Base-by-base conservation (phyloP, 495 filamentous ascomycete species). In the Penicillium tannophilum region DNA sequence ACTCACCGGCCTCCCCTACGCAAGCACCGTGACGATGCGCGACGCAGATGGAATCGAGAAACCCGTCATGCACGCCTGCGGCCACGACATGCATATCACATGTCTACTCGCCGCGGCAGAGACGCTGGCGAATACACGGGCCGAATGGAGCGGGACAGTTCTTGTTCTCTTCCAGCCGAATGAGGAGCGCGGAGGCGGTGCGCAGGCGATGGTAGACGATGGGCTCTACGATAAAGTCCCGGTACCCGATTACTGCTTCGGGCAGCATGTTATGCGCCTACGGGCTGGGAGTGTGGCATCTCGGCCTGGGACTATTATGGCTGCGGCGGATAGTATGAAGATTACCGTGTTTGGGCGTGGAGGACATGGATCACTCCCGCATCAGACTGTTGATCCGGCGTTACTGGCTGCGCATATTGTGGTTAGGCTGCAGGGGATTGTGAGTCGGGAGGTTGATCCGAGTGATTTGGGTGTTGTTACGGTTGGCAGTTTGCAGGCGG, bases 11-110 rank as follows among this genome's bases (percentile, higher is more conserved):
- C 71, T 83, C 0, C 69, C 72, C n/a, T 84, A 82, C 57, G 73
- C 79, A 2, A 82, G 79, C 56, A 67, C 68, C 2, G 63, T 68
- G 12, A 77, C 60, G 0, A 80, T 78, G 75, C 52, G 50, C 8
- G 78, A 82, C 52, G 63, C 70, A 9, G 74, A 78, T 24, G 76
- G 74, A 0, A 45, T 66, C 11, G 71, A 75, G 36, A 80, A 79
- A 46, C 79, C 80, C 0, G 79, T 82, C 4, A 83, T 83, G 81
- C 81, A 82, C 57, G 81, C 81, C 14, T 83, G 82, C 52, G 82
- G 81, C 2, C 82, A 85, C 63, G 82, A 85, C 44, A 81, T 84
- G 76, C 82, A 85, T 36, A 73, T 85, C 3, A 83, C 82, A 0
- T 80, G 75, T 60, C 73, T 84, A 0, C 71, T 84, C 4, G 82